Evolutionary conservation across 345 rosid species (phyloP), one percentile per base, ranked within the genome.

Genomic region (Camelina neglecta): DNA sequence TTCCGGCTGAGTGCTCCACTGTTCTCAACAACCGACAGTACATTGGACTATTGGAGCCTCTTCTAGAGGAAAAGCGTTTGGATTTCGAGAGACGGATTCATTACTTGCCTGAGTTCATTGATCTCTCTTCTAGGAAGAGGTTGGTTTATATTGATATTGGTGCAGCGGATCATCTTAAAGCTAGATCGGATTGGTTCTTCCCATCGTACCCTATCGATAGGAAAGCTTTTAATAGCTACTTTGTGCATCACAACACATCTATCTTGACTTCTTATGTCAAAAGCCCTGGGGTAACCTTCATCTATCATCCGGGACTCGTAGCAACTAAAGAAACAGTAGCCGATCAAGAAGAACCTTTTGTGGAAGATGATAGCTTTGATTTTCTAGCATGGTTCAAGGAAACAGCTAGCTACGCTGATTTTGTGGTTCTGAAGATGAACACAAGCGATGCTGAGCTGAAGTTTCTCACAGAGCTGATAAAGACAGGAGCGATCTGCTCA

Each of bases 201-300:
- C 93, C 91, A 2, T 83, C 86, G 7, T 90, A 91, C 61, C 93
- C 96, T 0, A 65, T 88, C 67, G 84, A 90, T 50, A 78, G 57
- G 55, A 84, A 72, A 50, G 84, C 84, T 15, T 91, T 94, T 71
- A 84, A 83, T 75, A 81, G 82, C 49, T 91, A 91, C 29, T 83
- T 91, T 44, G 97, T 93, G 5, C 92, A 91, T 71, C 95, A 91
- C 67, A 91, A 91, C 74, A 78, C 94, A 35, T 91, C 96, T 0
- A 83, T 87, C 26, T 79, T 93, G 81, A 89, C 87, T 18, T 85
- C 90, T 15, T 85, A 84, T 53, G 88, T 91, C 44, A 87, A 87
- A 73, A 84, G 75, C 49, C 90, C 96, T 1, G 95, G 97, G 8
- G 74, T 87, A 8, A 86, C 88, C 75, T 91, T 93, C 70, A 79